Evolutionary conservation across 805 yeast genomes (phyloP).

Genomic region (Candida easanensis): DNA sequence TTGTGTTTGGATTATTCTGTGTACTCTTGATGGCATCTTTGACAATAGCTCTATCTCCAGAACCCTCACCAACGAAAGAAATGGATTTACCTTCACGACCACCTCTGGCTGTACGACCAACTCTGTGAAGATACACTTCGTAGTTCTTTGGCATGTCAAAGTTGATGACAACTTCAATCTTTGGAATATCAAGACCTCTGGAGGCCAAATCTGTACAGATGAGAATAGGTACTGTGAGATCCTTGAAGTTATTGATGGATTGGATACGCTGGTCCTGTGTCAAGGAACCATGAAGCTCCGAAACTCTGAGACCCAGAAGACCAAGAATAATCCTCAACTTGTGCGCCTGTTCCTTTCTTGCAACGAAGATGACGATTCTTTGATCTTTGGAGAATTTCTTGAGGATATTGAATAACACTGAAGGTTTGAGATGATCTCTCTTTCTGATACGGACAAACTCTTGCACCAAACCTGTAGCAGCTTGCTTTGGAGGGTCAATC

Average conservation of each 20-base stretch:
- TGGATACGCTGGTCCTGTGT: slow-evolving; percentile 91
- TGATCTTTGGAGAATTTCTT: slow-evolving; percentile 60
- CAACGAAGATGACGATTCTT: slow-evolving; percentile 85
- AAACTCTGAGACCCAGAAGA: slow-evolving; percentile 69
- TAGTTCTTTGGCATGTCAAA: slow-evolving; percentile 93
- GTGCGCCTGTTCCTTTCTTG: slow-evolving; percentile 91
- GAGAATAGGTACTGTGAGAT: slow-evolving; percentile 77
- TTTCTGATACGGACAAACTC: slow-evolving; percentile 94
- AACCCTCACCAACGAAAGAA: slow-evolving; percentile 88
- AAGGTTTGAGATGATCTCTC: slow-evolving; percentile 80
- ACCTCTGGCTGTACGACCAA: slow-evolving; percentile 99
- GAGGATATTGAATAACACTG: slow-evolving; percentile 70
- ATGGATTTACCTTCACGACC: slow-evolving; percentile 94
- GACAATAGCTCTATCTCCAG: slow-evolving; percentile 87
- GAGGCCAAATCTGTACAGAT: slow-evolving; percentile 98
- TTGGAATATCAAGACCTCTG: slow-evolving; percentile 98
- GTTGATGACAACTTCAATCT: slow-evolving; percentile 91
- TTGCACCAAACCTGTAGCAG: slow-evolving; percentile 86
- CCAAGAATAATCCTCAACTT: slow-evolving; percentile 74
- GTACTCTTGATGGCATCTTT: slow-evolving; percentile 80
- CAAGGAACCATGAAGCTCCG: slow-evolving; percentile 80
- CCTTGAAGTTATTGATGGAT: slow-evolving; percentile 79
- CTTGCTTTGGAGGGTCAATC: slow-evolving; percentile 95
- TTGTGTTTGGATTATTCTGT: slow-evolving; percentile 37
- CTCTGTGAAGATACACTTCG: slow-evolving; percentile 93